Base-by-base conservation (phyloP, 352 stramenopile species). In the Pythium coloratum region DNA sequence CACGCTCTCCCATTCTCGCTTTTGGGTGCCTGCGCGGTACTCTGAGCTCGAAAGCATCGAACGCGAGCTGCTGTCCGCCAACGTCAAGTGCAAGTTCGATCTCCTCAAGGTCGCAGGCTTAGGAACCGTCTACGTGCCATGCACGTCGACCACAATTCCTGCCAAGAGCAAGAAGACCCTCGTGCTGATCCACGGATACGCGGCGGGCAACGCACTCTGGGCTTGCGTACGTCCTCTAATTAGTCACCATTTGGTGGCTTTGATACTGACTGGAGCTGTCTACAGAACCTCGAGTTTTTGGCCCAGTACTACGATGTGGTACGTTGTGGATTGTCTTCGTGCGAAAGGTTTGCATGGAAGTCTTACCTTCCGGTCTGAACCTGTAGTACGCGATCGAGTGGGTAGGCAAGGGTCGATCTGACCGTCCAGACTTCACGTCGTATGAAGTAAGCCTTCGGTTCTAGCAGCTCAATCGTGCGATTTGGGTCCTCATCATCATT, bases 361-460 rank as follows among this genome's bases (percentile, higher is more conserved):
- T 0, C 20, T 24, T 24, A 24, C 20, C 20, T 10, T 38, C 33
- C 33, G 33, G 33, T 38, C 9, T 38, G 6, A 38, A 38, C 6
- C 13, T 42, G 14, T 50, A 91, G 83, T 92, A 90, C 26, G 81
- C 84, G 24, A 67, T 92, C 32, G 84, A 92, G 59, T 92, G 84
- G 84, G 28, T 90, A 13, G 84, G 84, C 47, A 81, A 80, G 26
- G 84, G 81, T 12, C 77, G 80, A 46, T 90, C 81, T 0, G 71
- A 89, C 69, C 84, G 84, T 3, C 84, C 84, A 5, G 71, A 79
- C 7, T 88, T 89, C 54, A 61, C 54, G 26, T 85, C 76, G 2
- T 87, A 89, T 44, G 73, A 86, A 61, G 84, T 92, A 64, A 46
- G 34, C 20, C 0, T 24, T 24, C 33, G 33, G 0, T 10, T 38